Percentiles rank a stretch among this genome's conserved stretches.
These are phyloP conservation scores for Globisporangium paddicum DNA, from an alignment of 352 stramenopile genomes.

Conservation along the genomic window DNA sequence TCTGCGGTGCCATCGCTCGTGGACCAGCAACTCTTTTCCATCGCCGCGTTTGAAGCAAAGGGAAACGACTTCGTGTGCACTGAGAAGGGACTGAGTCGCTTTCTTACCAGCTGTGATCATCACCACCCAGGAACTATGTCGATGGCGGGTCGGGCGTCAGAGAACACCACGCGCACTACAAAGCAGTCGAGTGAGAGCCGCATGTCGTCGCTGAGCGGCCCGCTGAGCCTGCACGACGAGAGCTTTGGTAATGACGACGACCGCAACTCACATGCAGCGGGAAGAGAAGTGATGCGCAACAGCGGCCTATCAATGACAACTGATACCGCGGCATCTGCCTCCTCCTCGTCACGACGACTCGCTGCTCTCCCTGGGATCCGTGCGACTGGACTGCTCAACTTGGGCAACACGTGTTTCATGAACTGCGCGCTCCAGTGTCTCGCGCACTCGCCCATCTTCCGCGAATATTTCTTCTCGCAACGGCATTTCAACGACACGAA, in stretches of 20 bases:
- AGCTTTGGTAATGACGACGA: not conserved
- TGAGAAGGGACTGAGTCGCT: conserved; percentile 30
- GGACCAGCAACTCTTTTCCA: conserved; percentile 18
- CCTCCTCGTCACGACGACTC: conserved; percentile 18
- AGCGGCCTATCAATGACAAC: not conserved
- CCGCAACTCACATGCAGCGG: not conserved
- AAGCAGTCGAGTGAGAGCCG: conserved; percentile 15
- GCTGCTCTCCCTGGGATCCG: conserved; percentile 33
- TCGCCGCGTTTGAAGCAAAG: conserved; percentile 44
- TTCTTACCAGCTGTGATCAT: conserved; percentile 30
- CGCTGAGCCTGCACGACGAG: conserved; percentile 1
- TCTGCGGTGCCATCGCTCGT: conserved; percentile 13
- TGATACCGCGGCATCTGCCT: not conserved
- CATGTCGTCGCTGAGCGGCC: conserved; percentile 6
- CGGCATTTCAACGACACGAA: conserved; percentile 93
- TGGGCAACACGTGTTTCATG: conserved; percentile 89
- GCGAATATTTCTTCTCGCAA: conserved; percentile 94
- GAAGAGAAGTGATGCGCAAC: not conserved
- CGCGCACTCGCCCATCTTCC: conserved; percentile 90
- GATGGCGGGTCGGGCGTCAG: conserved; percentile 1
- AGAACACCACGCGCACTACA: conserved; percentile 14
- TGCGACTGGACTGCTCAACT: conserved; percentile 66
- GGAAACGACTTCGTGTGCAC: conserved; percentile 62
- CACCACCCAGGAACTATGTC: not conserved
- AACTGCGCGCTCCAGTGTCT: conserved; percentile 92